Evolutionary conservation across 192 early-diverging fungal genomes (phyloP), one percentile per base, ranked within the genome.

Genomic region (Coemansia sp.): DNA sequence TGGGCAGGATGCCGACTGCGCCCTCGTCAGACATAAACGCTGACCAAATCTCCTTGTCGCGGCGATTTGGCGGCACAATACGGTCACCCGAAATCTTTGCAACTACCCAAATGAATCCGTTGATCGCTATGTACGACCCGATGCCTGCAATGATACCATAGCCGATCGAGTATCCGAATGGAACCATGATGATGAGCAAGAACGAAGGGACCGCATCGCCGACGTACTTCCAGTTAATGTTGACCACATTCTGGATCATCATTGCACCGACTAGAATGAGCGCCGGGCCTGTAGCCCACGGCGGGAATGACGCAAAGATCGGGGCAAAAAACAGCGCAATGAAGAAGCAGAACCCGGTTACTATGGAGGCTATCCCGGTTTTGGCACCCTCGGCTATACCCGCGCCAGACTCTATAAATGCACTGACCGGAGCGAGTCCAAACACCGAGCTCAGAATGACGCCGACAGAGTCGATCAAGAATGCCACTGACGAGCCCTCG

Each of bases 221-320:
- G 50, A 87, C 67, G 68, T 91, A 91, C 56, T 87, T 79, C 84
- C 88, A 92, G 75, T 92, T 92, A 75, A 92, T 87, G 57, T 87
- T 68, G 2, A 83, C 65, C 11, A 91, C 82, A 22, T 79, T 82
- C 20, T 84, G 77, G 40, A 86, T 79, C 91, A 93, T 93, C 87
- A 93, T 79, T 8, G 86, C 86, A 27, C 91, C 91, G 8, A 93
- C 88, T 20, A 86, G 57, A 64, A 93, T 87, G 50, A 93, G 75
- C 7, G 91, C 91, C 2, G 91, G 90, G 4, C 90, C 90, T 1
- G 91, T 92, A 27, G 92, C 86, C 89, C 91, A 92, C 4, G 90
- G 88, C 37, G 91, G 92, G 75, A 92, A 88, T 19, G 85, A 84
- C 8, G 90, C 90, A 62, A 92, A 91, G 70, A 93, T 90, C 23